These are phyloP conservation scores for Panicum virgatum DNA, from an alignment of 202 grass and related monocot species.

Conservation along the genomic window DNA sequence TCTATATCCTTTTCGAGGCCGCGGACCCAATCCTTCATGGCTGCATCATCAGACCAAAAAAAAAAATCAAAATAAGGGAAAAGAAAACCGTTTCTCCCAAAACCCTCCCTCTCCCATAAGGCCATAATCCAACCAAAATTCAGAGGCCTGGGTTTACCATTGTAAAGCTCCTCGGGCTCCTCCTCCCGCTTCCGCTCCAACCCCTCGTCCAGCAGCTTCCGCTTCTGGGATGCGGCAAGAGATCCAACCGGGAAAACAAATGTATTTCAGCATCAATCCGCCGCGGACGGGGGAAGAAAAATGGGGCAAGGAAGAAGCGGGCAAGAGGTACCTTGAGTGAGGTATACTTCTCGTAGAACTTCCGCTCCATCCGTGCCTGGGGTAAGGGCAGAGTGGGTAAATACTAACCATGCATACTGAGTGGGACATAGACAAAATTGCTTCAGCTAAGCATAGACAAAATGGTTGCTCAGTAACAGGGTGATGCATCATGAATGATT, in stretches of 20 bases:
- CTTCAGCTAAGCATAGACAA: too few species aligned
- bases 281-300: background rate
- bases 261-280: background rate
- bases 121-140: background rate
- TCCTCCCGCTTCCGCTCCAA: constrained; percentile 9
- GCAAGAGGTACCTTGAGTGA: constrained; percentile 45
- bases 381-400: too few species aligned
- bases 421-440: too few species aligned
- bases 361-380: constrained; percentile 44
- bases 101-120: background rate
- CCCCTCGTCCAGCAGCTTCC: constrained; percentile 42
- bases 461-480: too few species aligned
- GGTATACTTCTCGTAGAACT: constrained; percentile 42
- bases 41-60: constrained; percentile 21
- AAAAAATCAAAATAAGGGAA: background rate
- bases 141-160: constrained; percentile 24
- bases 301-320: background rate
- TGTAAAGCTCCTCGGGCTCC: constrained; percentile 19
- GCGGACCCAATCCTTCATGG: constrained; percentile 26
- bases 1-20: constrained; percentile 40
- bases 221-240: constrained; percentile 36
- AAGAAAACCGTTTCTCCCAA: background rate
- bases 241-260: background rate
- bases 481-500: too few species aligned
- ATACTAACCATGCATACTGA: too few species aligned